These are phyloP conservation scores for Phytophthora nicotianae DNA, from an alignment of 352 stramenopile species.

Conservation along the genomic window DNA sequence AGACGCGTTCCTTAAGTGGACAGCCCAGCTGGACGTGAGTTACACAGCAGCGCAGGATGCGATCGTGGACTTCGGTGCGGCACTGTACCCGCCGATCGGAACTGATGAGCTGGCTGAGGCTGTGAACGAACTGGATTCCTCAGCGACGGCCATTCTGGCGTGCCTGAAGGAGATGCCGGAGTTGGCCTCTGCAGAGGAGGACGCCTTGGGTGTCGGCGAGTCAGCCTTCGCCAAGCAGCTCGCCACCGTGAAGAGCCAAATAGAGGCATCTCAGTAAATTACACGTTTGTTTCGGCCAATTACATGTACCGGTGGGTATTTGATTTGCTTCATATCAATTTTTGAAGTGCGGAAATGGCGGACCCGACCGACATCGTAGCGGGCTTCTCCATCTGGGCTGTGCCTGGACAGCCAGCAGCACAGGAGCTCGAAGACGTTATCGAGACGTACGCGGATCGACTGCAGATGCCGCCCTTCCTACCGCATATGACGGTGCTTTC, in stretches of 20 bases:
- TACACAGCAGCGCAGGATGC: conserved; percentile 70
- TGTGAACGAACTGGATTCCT: conserved; percentile 41
- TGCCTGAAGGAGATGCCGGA: conserved; percentile 61
- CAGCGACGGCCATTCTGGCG: conserved; percentile 45
- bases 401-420: conserved; percentile 26
- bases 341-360: conserved; percentile 7
- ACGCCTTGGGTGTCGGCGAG: conserved; percentile 50
- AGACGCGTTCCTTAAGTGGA: conserved; percentile 72
- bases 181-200: conserved; percentile 39
- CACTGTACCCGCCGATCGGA: conserved; percentile 77
- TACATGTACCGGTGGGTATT: no score
- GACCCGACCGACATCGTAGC: conserved; percentile 45
- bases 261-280: conserved; percentile 54
- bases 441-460: conserved; percentile 37
- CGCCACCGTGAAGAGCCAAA: conserved; percentile 53
- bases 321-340: neutral
- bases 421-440: conserved; percentile 41
- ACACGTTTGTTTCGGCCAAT: conserved; percentile 17
- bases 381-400: conserved; percentile 70
- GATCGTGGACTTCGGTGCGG: conserved; percentile 84
- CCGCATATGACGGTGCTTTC: conserved; percentile 71
- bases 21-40: conserved; percentile 59
- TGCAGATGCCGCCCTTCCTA: conserved; percentile 50
- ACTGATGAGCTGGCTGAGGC: conserved; percentile 56
- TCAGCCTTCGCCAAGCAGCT: conserved; percentile 66